Evolutionary conservation across 352 stramenopile species (phyloP).

Genomic region (Globisporangium spiculum): DNA sequence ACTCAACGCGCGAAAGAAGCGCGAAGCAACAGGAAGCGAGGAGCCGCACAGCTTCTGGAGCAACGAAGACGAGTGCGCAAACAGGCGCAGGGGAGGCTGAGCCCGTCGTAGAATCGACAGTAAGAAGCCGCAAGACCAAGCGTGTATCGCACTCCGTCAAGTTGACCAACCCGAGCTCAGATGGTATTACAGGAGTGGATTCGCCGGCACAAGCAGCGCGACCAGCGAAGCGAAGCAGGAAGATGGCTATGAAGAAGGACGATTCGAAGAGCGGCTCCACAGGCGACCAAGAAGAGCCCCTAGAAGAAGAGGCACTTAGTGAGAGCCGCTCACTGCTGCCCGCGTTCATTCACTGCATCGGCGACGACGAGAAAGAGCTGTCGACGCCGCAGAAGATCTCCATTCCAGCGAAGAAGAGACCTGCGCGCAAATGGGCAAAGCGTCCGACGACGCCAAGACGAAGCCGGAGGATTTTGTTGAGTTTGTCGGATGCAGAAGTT

Average conservation of each 20-base stretch:
- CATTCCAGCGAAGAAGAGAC: constrained; percentile 12
- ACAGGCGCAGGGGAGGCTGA: not conserved
- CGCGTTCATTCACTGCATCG: constrained; percentile 11
- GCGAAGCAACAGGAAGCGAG: not conserved
- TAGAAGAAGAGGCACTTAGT: not conserved
- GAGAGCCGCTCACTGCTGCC: constrained; percentile 11
- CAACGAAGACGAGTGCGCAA: not conserved
- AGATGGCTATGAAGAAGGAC: not conserved
- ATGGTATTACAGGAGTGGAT: not conserved
- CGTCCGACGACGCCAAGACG: not conserved
- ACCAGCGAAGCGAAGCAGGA: constrained; percentile 31
- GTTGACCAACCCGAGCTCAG: not conserved
- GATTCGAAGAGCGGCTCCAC: not conserved
- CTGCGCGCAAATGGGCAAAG: not conserved
- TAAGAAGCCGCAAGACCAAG: not conserved
- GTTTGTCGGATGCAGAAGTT: not conserved
- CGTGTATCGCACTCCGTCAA: not conserved
- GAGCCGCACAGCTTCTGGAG: not conserved
- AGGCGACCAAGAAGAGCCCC: not conserved
- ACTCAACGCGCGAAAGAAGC: not conserved
- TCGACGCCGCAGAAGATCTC: constrained; percentile 15
- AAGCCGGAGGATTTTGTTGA: constrained; percentile 7
- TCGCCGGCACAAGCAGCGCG: constrained; percentile 33
- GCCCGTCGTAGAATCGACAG: not conserved
- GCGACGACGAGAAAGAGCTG: constrained; percentile 3